Conservation (phyloP, 257 asterid species). For the Orobanche coerulescens region DNA sequence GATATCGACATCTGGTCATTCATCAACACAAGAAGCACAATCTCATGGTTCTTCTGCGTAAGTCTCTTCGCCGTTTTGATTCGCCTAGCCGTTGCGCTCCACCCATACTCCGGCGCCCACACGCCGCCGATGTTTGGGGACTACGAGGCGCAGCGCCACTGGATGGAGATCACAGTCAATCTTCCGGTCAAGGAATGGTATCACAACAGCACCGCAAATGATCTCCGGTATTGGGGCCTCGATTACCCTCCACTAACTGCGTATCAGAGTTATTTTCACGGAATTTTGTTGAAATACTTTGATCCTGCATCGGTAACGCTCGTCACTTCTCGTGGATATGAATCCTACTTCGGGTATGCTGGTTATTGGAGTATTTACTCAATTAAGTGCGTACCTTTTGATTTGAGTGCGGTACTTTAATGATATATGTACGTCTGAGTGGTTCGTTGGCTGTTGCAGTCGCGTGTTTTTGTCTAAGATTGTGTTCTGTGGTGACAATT, state of each 20-base stretch:
- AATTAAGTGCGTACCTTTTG: background rate
- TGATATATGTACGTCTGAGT: background rate
- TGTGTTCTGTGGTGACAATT: background rate
- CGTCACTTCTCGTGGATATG: slow-evolving; percentile 65
- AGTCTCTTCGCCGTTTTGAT: slow-evolving; percentile 70
- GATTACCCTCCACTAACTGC: slow-evolving; percentile 96
- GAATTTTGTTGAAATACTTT: slow-evolving; percentile 43
- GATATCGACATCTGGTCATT: slow-evolving; percentile 41
- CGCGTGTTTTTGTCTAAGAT: background rate
- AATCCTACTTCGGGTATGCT: slow-evolving; percentile 79
- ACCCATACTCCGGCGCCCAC: slow-evolving; percentile 85
- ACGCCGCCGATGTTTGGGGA: slow-evolving; percentile 89
- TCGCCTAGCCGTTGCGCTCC: slow-evolving; percentile 64
- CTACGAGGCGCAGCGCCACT: slow-evolving; percentile 97
- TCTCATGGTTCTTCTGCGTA: slow-evolving; percentile 53
- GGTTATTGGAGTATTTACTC: background rate
- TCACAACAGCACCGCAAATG: slow-evolving; percentile 58
- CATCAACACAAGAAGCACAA: slow-evolving; percentile 35
- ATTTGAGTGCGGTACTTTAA: background rate
- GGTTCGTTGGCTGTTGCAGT: background rate
- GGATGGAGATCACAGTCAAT: slow-evolving; percentile 94
- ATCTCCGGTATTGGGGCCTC: slow-evolving; percentile 86
- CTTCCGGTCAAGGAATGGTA: slow-evolving; percentile 84
- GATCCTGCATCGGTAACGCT: slow-evolving; percentile 73
- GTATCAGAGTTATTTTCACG: slow-evolving; percentile 85